Conservation (phyloP, 192 early-diverging fungal genomes). For the Entophlyctis luteolus region DNA sequence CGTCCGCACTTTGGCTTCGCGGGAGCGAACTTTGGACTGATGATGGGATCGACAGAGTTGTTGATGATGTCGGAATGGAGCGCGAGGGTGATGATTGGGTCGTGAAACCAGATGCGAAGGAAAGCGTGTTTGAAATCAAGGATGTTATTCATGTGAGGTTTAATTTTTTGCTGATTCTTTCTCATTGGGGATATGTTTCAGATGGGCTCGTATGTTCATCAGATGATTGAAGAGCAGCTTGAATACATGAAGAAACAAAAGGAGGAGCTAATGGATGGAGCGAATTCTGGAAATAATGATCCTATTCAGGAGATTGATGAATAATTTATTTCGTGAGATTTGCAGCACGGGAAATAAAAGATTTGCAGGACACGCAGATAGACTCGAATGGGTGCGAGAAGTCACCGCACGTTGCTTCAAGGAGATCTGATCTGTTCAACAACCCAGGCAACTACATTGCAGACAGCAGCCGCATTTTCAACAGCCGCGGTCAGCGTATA, state of each 20-base stretch:
- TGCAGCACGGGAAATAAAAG: too few species aligned
- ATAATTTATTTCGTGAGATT: too few species aligned
- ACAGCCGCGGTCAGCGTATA: constrained; percentile 36
- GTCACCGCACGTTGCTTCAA: too few species aligned
- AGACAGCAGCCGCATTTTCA: constrained; percentile 30
- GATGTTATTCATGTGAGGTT: constrained; percentile 33
- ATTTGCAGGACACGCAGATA: too few species aligned
- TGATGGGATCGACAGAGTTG: constrained; percentile 2
- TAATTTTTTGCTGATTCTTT: constrained; percentile 43
- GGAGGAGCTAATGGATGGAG: background rate
- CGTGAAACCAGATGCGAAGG: constrained; percentile 1
- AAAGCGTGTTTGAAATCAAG: constrained; percentile 35
- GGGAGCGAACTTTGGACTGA: constrained; percentile 4
- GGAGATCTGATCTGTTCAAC: too few species aligned
- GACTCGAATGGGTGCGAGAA: too few species aligned
- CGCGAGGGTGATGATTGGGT: constrained; percentile 28
- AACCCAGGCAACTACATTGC: constrained; percentile 27
- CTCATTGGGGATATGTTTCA: constrained; percentile 9
- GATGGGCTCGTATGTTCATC: constrained; percentile 55
- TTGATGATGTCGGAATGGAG: constrained; percentile 5
- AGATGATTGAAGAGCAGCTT: constrained; percentile 65
- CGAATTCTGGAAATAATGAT: background rate
- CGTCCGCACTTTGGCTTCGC: constrained; percentile 51
- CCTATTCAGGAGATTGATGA: background rate
- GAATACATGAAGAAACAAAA: constrained; percentile 41